Evolutionary conservation across 495 filamentous ascomycete genomes (phyloP).

Genomic region (Apiosordaria backusii): DNA sequence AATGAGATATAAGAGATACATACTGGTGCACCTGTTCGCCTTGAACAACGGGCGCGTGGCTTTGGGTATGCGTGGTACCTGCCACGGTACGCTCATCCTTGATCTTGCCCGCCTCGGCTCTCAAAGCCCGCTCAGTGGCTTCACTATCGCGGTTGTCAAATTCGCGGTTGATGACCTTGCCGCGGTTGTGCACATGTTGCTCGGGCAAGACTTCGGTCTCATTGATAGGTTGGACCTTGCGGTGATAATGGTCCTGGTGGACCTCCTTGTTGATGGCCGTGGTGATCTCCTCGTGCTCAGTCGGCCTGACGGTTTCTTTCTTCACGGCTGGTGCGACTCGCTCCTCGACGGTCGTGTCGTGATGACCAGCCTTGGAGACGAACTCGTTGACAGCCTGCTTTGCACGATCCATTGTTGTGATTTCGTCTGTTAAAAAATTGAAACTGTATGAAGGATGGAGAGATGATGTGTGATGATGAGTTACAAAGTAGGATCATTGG

Average conservation of each 20-base stretch:
- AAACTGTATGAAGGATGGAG: not conserved
- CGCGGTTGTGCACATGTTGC: conserved; percentile 46
- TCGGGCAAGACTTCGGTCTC: conserved; percentile 47
- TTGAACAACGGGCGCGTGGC: conserved; percentile 44
- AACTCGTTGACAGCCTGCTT: conserved; percentile 53
- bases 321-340: conserved; percentile 57
- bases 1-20: conserved; percentile 6
- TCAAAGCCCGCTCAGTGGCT: conserved; percentile 41
- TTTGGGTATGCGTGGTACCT: conserved; percentile 47
- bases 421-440: conserved; percentile 13
- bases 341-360: conserved; percentile 62
- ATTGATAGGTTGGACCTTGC: conserved; percentile 50
- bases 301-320: conserved; percentile 52
- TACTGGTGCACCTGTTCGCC: conserved; percentile 63
- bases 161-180: conserved; percentile 52
- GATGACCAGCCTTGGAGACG: conserved; percentile 52
- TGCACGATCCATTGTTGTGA: conserved; percentile 51
- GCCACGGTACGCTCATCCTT: conserved; percentile 44
- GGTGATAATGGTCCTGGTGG: conserved; percentile 58
- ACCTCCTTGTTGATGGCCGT: conserved; percentile 61
- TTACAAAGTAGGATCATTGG: not conserved
- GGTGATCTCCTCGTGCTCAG: conserved; percentile 50
- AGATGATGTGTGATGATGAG: not conserved
- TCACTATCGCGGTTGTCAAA: conserved; percentile 52
- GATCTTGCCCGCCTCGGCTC: conserved; percentile 49